phyloP scores from a whole-genome alignment of 176 grass and related monocot species.

The Bromus sterilis region DNA sequence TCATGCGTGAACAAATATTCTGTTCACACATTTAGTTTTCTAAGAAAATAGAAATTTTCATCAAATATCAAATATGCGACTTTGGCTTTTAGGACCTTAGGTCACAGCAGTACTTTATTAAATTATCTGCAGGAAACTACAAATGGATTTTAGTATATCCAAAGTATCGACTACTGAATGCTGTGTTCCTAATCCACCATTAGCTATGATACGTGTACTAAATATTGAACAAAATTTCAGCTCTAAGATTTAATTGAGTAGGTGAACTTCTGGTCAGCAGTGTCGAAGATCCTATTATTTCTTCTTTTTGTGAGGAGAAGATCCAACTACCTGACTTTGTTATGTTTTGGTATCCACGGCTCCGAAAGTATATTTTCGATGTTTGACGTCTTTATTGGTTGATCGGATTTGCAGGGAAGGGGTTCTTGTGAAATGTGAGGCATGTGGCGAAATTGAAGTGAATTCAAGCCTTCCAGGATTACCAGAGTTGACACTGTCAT shows the following conservation, averaged over 20 bases:
- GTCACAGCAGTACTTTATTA: not conserved
- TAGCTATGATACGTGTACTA: not conserved
- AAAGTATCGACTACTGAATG: not conserved
- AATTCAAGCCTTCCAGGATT: conserved; percentile 78
- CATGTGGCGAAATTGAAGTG: conserved; percentile 85
- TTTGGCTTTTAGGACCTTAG: not conserved
- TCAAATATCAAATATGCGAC: not conserved
- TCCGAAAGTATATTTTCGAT: not conserved
- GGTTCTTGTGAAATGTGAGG: conserved; percentile 68
- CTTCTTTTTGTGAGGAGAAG: not conserved
- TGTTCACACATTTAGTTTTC: not conserved
- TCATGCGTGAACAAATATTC: conserved; percentile 55
- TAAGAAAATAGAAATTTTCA: not conserved
- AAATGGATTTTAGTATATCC: not conserved
- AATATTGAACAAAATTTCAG: not conserved
- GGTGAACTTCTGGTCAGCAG: not conserved
- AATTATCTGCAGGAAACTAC: conserved; percentile 12
- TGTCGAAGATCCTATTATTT: not conserved
- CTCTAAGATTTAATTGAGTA: not conserved
- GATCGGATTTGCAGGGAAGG: conserved; percentile 53
- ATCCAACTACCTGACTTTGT: not conserved
- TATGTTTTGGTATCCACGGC: not conserved
- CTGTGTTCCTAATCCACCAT: not conserved
- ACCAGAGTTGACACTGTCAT: conserved; percentile 86
- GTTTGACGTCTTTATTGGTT: not conserved